Evolutionary conservation across 805 yeast genomes (phyloP).

Genomic region (Starmerella cellae): DNA sequence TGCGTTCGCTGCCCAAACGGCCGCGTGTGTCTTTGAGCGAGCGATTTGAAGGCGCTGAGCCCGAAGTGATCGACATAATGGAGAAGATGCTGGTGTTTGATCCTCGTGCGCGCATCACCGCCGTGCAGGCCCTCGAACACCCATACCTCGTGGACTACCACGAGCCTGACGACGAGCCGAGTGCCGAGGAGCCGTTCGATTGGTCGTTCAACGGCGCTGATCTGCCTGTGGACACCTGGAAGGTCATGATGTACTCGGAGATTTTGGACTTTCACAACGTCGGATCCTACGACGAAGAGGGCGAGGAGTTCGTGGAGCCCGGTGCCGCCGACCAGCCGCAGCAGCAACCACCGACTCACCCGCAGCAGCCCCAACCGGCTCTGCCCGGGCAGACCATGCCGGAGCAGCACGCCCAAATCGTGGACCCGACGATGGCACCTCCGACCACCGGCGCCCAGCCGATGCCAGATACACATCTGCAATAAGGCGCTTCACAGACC

Average conservation of each 20-base stretch:
- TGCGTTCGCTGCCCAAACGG: slow-evolving; percentile 80
- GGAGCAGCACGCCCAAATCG: too few relatives aligned
- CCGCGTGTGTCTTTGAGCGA: slow-evolving; percentile 82
- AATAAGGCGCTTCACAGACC: too few relatives aligned
- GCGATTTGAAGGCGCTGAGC: slow-evolving; percentile 55
- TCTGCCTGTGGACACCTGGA: slow-evolving; percentile 94
- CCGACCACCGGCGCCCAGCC: too few relatives aligned
- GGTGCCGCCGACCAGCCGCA: background rate
- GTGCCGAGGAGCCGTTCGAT: slow-evolving; percentile 81
- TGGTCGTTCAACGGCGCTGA: slow-evolving; percentile 99
- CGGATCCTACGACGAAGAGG: slow-evolving; percentile 33
- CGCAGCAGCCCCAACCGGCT: too few relatives aligned
- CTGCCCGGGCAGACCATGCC: too few relatives aligned
- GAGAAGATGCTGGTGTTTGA: slow-evolving; percentile 88
- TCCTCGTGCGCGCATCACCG: slow-evolving; percentile 86
- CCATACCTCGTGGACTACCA: slow-evolving; percentile 91
- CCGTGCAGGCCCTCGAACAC: slow-evolving; percentile 78
- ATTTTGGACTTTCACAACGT: slow-evolving; percentile 91
- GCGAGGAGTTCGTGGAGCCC: slow-evolving; percentile 3
- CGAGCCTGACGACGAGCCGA: slow-evolving; percentile 95
- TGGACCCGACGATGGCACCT: too few relatives aligned
- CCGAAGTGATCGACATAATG: slow-evolving; percentile 69
- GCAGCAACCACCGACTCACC: slow-evolving; percentile 1
- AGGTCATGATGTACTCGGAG: slow-evolving; percentile 98
- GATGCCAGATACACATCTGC: too few relatives aligned